Percentiles rank a stretch among this genome's conserved stretches.
Conservation (phyloP, 164 flowering plant genomes). For the Houttuynia cordata region DNA sequence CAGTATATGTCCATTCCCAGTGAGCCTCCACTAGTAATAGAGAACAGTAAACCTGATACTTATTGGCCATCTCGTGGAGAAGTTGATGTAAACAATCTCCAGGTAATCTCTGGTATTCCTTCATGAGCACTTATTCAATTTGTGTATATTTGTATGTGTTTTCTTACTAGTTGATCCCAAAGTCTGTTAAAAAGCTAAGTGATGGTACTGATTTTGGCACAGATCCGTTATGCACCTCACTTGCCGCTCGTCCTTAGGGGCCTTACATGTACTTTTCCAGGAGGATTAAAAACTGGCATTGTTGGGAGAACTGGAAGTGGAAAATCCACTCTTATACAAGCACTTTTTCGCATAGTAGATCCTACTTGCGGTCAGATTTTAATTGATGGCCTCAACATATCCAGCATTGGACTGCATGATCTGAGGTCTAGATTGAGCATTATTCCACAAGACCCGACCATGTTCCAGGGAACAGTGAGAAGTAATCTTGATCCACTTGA, state of each 20-base stretch:
- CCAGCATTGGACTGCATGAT: slow-evolving; percentile 31
- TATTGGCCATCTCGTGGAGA: slow-evolving; percentile 17
- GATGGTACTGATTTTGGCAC: not conserved
- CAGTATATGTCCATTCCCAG: slow-evolving; percentile 21
- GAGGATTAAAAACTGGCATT: slow-evolving; percentile 29
- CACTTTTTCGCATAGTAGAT: slow-evolving; percentile 32
- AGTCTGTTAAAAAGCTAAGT: not conserved
- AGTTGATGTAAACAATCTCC: slow-evolving; percentile 15
- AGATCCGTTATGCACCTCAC: slow-evolving; percentile 39
- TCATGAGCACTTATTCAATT: too few species aligned
- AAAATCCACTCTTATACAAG: slow-evolving; percentile 33
- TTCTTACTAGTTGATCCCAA: not conserved
- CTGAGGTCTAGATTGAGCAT: slow-evolving; percentile 32
- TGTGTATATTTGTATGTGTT: not conserved
- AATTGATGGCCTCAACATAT: slow-evolving; percentile 29
- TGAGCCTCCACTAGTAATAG: slow-evolving; percentile 19
- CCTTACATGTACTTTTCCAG: slow-evolving; percentile 25
- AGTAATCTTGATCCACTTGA: slow-evolving; percentile 35
- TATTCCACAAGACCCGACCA: slow-evolving; percentile 40
- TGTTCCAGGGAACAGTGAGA: slow-evolving; percentile 35
- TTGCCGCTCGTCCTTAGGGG: slow-evolving; percentile 31
- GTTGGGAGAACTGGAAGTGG: slow-evolving; percentile 44
- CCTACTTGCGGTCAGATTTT: slow-evolving; percentile 27
- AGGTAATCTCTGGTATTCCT: slow-evolving; percentile 4
- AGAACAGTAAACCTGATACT: slow-evolving; percentile 12